These are phyloP conservation scores for Euphrasia arctica DNA, from an alignment of 305 asterid genomes.

Conservation along the genomic window DNA sequence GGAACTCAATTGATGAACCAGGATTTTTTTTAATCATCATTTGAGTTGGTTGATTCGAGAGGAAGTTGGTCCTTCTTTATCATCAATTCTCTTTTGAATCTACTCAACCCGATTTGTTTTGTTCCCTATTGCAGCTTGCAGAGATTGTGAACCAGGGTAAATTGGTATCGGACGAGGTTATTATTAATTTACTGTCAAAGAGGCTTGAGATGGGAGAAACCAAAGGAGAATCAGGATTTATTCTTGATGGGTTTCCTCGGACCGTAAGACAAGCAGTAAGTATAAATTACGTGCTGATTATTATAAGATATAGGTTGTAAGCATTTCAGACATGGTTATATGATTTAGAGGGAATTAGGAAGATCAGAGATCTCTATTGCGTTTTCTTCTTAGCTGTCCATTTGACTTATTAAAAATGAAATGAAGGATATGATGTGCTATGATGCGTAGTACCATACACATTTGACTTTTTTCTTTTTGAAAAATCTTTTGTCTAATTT, in stretches of 20 bases:
- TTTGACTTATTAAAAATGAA: conserved; percentile 3
- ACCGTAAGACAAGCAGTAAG: conserved; percentile 98
- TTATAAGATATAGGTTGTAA: too few relatives aligned
- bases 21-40: neutral
- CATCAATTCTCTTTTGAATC: neutral
- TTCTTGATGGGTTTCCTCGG: conserved; percentile 94
- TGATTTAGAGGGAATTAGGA: neutral
- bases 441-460: neutral
- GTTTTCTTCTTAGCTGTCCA: neutral
- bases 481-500: neutral
- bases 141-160: conserved; percentile 95
- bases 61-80: neutral
- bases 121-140: conserved; percentile 50
- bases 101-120: conserved; percentile 19
- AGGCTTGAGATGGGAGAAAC: conserved; percentile 87
- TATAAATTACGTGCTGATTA: conserved; percentile 14
- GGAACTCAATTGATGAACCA: neutral
- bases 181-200: conserved; percentile 77
- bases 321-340: neutral
- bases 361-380: neutral
- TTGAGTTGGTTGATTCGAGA: neutral
- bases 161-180: conserved; percentile 92
- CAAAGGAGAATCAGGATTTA: conserved; percentile 88
- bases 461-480: neutral
- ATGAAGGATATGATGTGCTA: neutral